phyloP scores from a whole-genome alignment of 2,329 filamentous ascomycete species.

The Diplocarpon mali region DNA sequence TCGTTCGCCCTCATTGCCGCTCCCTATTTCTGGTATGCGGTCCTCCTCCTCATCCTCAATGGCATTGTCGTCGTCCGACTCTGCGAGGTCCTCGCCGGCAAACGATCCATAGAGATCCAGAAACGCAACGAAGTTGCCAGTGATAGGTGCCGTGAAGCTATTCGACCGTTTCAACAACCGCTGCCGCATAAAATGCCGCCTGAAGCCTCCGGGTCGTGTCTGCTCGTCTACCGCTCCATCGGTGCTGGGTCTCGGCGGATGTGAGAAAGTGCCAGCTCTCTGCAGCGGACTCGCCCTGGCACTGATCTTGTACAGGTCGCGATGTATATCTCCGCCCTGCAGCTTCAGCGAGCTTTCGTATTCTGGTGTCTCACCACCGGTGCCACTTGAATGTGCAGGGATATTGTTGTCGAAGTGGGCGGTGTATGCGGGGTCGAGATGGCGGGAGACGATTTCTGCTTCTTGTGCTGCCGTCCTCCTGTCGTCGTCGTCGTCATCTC shows the following conservation, averaged over 20 bases:
- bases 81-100: slow-evolving; percentile 87
- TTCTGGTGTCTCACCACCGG: slow-evolving; percentile 25
- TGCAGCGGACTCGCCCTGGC: slow-evolving; percentile 40
- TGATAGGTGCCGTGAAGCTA: slow-evolving; percentile 51
- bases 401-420: slow-evolving; percentile 30
- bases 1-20: slow-evolving; percentile 58
- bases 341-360: slow-evolving; percentile 56
- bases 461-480: slow-evolving; percentile 8
- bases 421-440: slow-evolving; percentile 33
- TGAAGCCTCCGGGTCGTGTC: slow-evolving; percentile 40
- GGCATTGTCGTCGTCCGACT: slow-evolving; percentile 37
- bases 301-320: slow-evolving; percentile 65
- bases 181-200: slow-evolving; percentile 38
- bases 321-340: slow-evolving; percentile 69
- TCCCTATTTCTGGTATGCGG: slow-evolving; percentile 47
- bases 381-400: slow-evolving; percentile 12
- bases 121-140: slow-evolving; percentile 88
- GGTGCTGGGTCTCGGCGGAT: slow-evolving; percentile 30
- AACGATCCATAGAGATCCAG: slow-evolving; percentile 90
- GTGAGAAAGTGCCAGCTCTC: slow-evolving; percentile 58
- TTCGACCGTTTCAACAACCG: slow-evolving; percentile 17
- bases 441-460: slow-evolving; percentile 31
- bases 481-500: slow-evolving; percentile 4
- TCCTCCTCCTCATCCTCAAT: slow-evolving; percentile 41
- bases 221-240: slow-evolving; percentile 34